Base-by-base conservation (phyloP, 768 basidiomycete genomes). In the Mycena galopus region DNA sequence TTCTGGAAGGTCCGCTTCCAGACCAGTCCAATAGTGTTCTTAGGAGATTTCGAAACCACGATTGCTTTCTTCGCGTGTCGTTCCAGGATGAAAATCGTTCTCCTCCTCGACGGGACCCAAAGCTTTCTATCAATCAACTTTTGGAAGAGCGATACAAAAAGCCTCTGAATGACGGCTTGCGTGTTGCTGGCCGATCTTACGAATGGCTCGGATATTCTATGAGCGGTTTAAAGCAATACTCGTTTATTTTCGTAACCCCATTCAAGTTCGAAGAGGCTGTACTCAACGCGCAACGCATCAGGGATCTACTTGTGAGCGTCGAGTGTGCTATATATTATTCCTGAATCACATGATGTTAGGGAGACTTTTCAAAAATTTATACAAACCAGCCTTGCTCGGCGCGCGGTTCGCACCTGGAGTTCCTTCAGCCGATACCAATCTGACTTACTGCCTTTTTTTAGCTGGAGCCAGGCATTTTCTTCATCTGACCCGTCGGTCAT, bases 381-480 rank as follows among this genome's bases (percentile, higher is more conserved):
- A 80, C 59, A 79, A 82, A 60, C 88, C 88, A n/a, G 86, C 88
- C 14, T 81, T 86, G 50, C 84, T 86, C 12, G 88, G 82, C 8
- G 88, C 88, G n/a, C 82, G 88, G 73, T 75, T 37, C n/a, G 73
- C 62, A 33, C 1, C 21, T 32, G 7, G 35, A 11, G 16, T n/a
- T 59, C 16, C 25, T 30, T 14, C 16, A 21, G n/a, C 17, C 21
- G 1, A 35, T 21, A 35, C n/a, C 11, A 2, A 33, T 63, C 53
- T 67, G 30, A 67, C 42, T 21, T 16, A 42, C n/a, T n/a, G n/a
- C n/a, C n/a, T n/a, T 11, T 32, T 23, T 42, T 16, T 35, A 75
- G 73, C 27, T 86, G 89, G 84, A 82, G 86, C 30, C 89, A 89
- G 76, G 87, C 86, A 1, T 89, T 90, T 75, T 86, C 88, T 1